Conservation (phyloP, 352 stramenopile species). For the Phytophthora pini region DNA sequence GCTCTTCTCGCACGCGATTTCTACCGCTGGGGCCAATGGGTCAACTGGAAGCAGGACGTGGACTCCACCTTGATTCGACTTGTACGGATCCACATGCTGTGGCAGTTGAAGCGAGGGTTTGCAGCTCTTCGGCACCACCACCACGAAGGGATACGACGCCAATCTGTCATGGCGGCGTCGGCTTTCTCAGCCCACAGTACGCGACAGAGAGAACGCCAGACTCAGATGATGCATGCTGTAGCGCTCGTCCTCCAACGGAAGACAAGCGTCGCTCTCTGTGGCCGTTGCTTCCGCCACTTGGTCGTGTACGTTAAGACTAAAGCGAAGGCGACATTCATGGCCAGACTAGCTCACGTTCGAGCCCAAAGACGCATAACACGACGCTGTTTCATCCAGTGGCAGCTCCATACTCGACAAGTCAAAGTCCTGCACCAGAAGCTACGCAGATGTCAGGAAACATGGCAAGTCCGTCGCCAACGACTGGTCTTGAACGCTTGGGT, state of each 20-base stretch:
- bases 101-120: constrained; percentile 27
- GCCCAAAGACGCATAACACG: constrained; percentile 10
- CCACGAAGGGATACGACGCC: constrained; percentile 28
- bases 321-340: constrained; percentile 7
- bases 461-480: constrained; percentile 11
- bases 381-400: constrained; percentile 23
- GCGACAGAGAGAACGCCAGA: constrained; percentile 40
- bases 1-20: constrained; percentile 11
- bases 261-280: constrained; percentile 11
- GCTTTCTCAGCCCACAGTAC: constrained; percentile 38
- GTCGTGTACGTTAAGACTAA: constrained; percentile 21
- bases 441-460: constrained; percentile 5
- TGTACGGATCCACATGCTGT: constrained; percentile 16
- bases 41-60: constrained; percentile 8
- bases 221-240: constrained; percentile 30
- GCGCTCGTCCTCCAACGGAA: constrained; percentile 37
- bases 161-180: constrained; percentile 42
- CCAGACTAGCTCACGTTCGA: constrained; percentile 6
- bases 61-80: constrained; percentile 16
- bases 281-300: constrained; percentile 31
- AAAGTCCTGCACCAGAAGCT: constrained; percentile 16
- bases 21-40: constrained; percentile 20
- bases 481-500: constrained; percentile 18
- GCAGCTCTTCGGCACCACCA: constrained; percentile 31
- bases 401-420: constrained; percentile 1